These are phyloP conservation scores for Knoxdaviesia proteae DNA, from an alignment of 2,329 filamentous ascomycete genomes.

Conservation along the genomic window DNA sequence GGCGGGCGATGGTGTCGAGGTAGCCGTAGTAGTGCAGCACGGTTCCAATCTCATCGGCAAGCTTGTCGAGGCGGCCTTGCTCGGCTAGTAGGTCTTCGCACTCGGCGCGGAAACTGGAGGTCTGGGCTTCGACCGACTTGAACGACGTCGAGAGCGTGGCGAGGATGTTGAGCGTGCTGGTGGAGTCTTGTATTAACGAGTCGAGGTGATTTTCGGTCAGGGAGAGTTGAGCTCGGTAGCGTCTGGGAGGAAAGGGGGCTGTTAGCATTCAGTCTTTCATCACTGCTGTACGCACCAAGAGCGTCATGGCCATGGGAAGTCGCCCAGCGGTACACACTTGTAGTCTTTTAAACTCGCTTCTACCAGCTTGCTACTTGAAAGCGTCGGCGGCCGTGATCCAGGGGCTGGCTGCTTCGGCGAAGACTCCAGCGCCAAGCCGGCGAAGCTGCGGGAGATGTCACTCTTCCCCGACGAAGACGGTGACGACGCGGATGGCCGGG, in stretches of 20 bases:
- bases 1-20: constrained; percentile 71
- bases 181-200: constrained; percentile 55
- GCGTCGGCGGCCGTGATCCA: too few species aligned
- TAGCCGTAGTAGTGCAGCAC: constrained; percentile 93
- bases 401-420: too few species aligned
- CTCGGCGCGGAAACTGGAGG: constrained; percentile 77
- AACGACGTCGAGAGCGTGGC: constrained; percentile 71
- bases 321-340: too few species aligned
- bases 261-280: too few species aligned
- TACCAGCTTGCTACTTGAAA: too few species aligned
- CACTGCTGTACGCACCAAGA: too few species aligned
- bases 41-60: constrained; percentile 69
- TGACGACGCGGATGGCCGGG: too few species aligned
- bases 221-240: constrained; percentile 63
- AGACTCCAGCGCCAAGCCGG: too few species aligned
- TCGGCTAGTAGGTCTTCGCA: constrained; percentile 75
- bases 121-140: constrained; percentile 70
- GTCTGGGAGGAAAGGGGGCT: constrained; percentile 17
- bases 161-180: constrained; percentile 53
- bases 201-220: constrained; percentile 69
- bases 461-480: too few species aligned
- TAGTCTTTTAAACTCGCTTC: too few species aligned
- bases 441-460: too few species aligned
- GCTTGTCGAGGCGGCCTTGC: constrained; percentile 54
- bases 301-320: too few species aligned